These are phyloP conservation scores for Metschnikowia cubensis DNA, from an alignment of 805 yeast genomes.

Conservation along the genomic window DNA sequence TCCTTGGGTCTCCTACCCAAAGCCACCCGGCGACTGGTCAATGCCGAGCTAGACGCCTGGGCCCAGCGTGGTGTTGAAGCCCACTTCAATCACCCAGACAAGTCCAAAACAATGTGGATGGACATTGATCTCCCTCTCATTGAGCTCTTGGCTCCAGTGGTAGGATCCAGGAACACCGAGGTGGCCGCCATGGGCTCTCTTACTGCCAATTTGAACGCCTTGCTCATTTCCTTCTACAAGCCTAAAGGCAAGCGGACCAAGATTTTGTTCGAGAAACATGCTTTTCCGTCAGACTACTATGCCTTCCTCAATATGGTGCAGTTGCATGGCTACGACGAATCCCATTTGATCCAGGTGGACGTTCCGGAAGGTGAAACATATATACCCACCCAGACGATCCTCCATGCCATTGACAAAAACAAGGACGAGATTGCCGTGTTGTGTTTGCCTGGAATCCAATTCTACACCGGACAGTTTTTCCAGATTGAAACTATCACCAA, in stretches of 20 bases:
- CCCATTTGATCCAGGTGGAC: conserved; percentile 58
- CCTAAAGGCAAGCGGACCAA: conserved; percentile 59
- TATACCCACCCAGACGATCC: conserved; percentile 60
- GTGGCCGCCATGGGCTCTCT: conserved; percentile 86
- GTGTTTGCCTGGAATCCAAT: conserved; percentile 85
- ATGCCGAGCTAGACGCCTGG: conserved; percentile 80
- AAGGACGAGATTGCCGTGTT: conserved; percentile 66
- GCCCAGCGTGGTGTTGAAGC: conserved; percentile 74
- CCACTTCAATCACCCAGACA: conserved; percentile 68
- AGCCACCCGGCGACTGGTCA: conserved; percentile 51
- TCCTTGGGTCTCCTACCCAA: conserved; percentile 90
- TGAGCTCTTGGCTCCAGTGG: conserved; percentile 64
- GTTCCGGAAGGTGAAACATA: conserved; percentile 58
- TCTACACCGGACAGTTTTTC: conserved; percentile 86
- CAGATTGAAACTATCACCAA: conserved; percentile 69
- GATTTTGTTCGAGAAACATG: conserved; percentile 78
- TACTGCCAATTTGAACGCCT: conserved; percentile 75
- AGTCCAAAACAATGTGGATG: conserved; percentile 67
- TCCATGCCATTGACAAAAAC: conserved; percentile 50
- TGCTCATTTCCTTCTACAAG: conserved; percentile 68
- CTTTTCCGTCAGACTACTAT: conserved; percentile 91
- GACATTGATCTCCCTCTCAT: conserved; percentile 76
- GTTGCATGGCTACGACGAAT: conserved; percentile 48
- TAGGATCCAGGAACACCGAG: conserved; percentile 73
- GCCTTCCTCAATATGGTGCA: conserved; percentile 72